Conservation (phyloP, 495 filamentous ascomycete genomes). For the Aspergillus taichungensis region DNA sequence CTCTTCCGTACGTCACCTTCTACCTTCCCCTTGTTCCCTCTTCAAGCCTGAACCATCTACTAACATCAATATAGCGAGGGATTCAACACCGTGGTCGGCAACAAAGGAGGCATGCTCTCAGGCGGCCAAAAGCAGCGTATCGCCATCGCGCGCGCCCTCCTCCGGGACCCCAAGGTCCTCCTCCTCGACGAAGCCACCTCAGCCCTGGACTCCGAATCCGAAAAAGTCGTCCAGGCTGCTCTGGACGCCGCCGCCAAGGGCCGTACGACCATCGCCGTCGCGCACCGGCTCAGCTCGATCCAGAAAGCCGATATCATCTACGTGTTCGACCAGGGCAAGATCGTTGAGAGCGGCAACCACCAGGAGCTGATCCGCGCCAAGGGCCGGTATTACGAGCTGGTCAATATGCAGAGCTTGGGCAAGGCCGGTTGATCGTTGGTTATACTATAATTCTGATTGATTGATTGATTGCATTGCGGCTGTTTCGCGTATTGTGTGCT, state of each 20-base stretch:
- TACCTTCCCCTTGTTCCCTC: neutral
- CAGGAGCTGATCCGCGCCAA: slow-evolving; percentile 53
- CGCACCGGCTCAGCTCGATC: slow-evolving; percentile 69
- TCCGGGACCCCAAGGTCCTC: slow-evolving; percentile 60
- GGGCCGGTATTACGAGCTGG: slow-evolving; percentile 69
- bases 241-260: slow-evolving; percentile 66
- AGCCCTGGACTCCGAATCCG: slow-evolving; percentile 71
- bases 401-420: slow-evolving; percentile 70
- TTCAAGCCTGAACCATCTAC: slow-evolving; percentile 6
- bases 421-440: slow-evolving; percentile 34
- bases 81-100: slow-evolving; percentile 67
- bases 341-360: slow-evolving; percentile 70
- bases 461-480: neutral
- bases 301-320: slow-evolving; percentile 80
- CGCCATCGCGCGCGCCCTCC: slow-evolving; percentile 64
- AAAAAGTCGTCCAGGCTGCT: slow-evolving; percentile 76
- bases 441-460: slow-evolving; percentile 1
- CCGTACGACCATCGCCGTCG: slow-evolving; percentile 71
- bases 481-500: no score
- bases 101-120: slow-evolving; percentile 67
- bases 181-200: slow-evolving; percentile 80
- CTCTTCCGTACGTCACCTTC: slow-evolving; percentile 41
- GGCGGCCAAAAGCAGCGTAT: slow-evolving; percentile 83
- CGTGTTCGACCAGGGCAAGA: slow-evolving; percentile 66
- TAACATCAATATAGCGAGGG: slow-evolving; percentile 48